phyloP scores from a whole-genome alignment of 108 stramenopile genomes.

The Cyclotella baltica region DNA sequence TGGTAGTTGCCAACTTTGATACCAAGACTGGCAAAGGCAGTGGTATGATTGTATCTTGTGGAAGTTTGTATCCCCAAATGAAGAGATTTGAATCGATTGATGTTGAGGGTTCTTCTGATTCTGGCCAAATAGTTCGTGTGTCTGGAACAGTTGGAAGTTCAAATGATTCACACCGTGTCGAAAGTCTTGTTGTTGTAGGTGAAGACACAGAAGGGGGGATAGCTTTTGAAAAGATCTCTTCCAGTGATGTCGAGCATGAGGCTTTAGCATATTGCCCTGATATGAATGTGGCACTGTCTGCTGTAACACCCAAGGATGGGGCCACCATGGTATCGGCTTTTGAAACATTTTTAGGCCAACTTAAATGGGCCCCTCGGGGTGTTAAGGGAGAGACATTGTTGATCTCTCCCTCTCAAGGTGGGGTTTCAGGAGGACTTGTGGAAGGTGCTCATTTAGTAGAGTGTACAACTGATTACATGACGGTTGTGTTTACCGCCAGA shows the following conservation, averaged over 20 bases:
- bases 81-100: not conserved
- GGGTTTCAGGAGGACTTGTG: conserved; percentile 18
- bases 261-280: conserved; percentile 9
- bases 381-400: not conserved
- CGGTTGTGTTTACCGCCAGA: conserved; percentile 56
- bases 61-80: not conserved
- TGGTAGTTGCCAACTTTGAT: not conserved
- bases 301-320: not conserved
- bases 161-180: not conserved
- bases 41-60: not conserved
- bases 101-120: not conserved
- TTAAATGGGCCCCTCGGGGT: not conserved
- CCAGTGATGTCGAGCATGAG: not conserved
- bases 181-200: not conserved
- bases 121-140: not conserved
- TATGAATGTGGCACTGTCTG: not conserved
- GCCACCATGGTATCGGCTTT: not conserved
- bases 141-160: not conserved
- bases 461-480: conserved; percentile 45
- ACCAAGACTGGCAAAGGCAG: not conserved
- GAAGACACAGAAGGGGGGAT: not conserved
- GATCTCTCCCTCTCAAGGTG: conserved; percentile 4
- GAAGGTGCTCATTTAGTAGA: conserved; percentile 49
- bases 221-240: not conserved
- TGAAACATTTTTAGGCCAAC: not conserved